A percentile compares a stretch with the other conserved stretches of the same genome.
phyloP scores from a whole-genome alignment of 2,329 filamentous ascomycete species.

The Penicillium sp. region DNA sequence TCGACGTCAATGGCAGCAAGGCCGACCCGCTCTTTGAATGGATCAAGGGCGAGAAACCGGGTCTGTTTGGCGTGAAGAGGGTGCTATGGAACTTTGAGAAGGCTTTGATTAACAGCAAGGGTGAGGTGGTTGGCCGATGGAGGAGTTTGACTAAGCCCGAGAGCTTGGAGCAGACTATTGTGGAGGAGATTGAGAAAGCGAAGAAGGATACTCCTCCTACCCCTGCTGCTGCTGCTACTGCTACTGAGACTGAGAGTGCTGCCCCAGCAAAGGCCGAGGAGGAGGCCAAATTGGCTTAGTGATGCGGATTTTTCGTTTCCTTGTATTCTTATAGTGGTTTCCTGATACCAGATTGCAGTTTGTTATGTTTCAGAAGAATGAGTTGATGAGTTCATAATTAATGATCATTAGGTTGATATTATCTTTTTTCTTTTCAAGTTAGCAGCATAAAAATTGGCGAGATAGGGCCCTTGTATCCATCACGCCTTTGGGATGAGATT shows the following conservation, averaged over 20 bases:
- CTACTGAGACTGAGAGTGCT: slow-evolving; percentile 8
- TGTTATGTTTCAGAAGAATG: not conserved
- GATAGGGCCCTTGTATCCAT: no score
- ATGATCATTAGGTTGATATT: not conserved
- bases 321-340: slow-evolving; percentile 1
- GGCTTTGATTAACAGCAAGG: slow-evolving; percentile 84
- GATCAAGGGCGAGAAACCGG: slow-evolving; percentile 68
- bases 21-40: slow-evolving; percentile 77
- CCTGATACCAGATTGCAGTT: slow-evolving; percentile 11
- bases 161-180: slow-evolving; percentile 67
- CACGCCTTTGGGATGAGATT: slow-evolving; percentile 63
- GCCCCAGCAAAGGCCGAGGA: slow-evolving; percentile 6
- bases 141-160: slow-evolving; percentile 85
- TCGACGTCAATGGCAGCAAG: slow-evolving; percentile 84
- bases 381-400: not conserved
- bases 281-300: slow-evolving; percentile 9
- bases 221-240: not conserved
- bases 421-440: not conserved
- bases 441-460: not conserved
- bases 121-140: slow-evolving; percentile 81
- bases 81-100: slow-evolving; percentile 99
- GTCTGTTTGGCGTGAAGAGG: slow-evolving; percentile 79
- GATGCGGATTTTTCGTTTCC: not conserved
- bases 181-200: slow-evolving; percentile 65
- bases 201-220: slow-evolving; percentile 32